phyloP scores from a whole-genome alignment of 1,139 yeast genomes.

The Hanseniaspora uvarum region DNA sequence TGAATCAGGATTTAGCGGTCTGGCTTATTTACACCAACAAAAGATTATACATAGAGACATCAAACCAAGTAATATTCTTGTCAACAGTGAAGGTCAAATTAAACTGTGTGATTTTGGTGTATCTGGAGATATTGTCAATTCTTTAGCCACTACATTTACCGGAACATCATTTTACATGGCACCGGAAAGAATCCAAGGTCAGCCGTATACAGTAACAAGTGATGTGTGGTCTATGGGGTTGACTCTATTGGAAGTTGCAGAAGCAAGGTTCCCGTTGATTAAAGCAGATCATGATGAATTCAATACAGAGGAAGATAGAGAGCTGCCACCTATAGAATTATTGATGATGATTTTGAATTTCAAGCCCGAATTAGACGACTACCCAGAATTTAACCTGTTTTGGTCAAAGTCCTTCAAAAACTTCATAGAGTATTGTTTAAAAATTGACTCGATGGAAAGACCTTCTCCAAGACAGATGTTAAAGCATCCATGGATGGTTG shows the following conservation, averaged over 20 bases:
- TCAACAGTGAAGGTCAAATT: slow-evolving; percentile 67
- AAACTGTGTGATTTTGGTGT: slow-evolving; percentile 98
- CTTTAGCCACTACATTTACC: slow-evolving; percentile 88
- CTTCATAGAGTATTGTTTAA: slow-evolving; percentile 70
- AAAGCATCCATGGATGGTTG: slow-evolving; percentile 79
- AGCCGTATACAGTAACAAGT: slow-evolving; percentile 85
- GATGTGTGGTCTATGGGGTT: slow-evolving; percentile 96
- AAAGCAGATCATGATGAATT: slow-evolving; percentile 27
- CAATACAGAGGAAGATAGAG: slow-evolving; percentile 31
- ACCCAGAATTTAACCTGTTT: slow-evolving; percentile 58
- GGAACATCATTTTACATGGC: slow-evolving; percentile 98
- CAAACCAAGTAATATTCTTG: slow-evolving; percentile 81
- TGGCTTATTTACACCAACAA: slow-evolving; percentile 77
- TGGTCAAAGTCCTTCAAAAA: slow-evolving; percentile 82
- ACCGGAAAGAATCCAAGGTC: slow-evolving; percentile 91
- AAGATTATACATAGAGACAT: slow-evolving; percentile 86
- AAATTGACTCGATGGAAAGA: slow-evolving; percentile 65
- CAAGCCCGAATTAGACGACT: slow-evolving; percentile 69
- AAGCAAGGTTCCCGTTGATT: slow-evolving; percentile 68
- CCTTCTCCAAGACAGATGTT: slow-evolving; percentile 92
- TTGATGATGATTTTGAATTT: slow-evolving; percentile 70
- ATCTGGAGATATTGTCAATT: slow-evolving; percentile 90
- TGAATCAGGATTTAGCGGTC: slow-evolving; percentile 69
- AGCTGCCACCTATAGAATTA: slow-evolving; percentile 72
- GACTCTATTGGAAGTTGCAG: slow-evolving; percentile 84